Evolutionary conservation across 169 alveolate species (phyloP).

Genomic region (Plasmodium coatneyi): DNA sequence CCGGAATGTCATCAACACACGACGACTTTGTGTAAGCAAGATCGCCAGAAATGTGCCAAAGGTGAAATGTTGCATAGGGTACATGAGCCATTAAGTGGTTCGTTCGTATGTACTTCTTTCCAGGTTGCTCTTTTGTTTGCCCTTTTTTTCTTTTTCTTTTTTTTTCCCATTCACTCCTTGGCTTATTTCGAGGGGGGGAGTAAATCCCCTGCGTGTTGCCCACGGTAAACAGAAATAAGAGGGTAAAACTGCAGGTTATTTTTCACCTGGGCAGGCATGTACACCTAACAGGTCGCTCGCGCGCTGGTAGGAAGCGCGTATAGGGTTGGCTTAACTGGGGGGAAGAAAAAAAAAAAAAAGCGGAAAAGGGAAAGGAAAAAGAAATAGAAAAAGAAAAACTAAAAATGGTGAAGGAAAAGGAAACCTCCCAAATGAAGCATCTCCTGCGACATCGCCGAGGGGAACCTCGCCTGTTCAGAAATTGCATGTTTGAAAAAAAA

Average conservation of each 20-base stretch:
- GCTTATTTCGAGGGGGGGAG: not conserved
- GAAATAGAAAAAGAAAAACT: not conserved
- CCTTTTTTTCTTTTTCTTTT: not conserved
- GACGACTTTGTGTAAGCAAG: no score
- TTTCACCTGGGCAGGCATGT: not conserved
- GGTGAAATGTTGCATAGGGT: no score
- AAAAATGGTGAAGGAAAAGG: not conserved
- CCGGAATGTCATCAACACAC: no score
- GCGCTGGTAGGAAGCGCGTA: not conserved
- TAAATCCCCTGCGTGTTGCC: not conserved
- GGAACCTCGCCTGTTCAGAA: not conserved
- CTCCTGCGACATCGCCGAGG: not conserved
- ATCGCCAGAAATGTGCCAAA: no score
- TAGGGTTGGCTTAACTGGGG: not conserved
- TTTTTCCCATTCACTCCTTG: not conserved
- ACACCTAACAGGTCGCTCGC: not conserved
- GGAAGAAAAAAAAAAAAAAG: not conserved
- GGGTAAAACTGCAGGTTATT: not conserved
- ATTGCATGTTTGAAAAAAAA: not conserved
- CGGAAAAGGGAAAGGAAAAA: not conserved
- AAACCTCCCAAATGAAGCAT: not conserved
- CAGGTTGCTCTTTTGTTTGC: no score
- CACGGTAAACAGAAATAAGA: not conserved
- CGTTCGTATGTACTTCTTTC: not conserved
- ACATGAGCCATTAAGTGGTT: no score